phyloP scores from a whole-genome alignment of 2,329 filamentous ascomycete species.

The Verticillium dahliae region DNA sequence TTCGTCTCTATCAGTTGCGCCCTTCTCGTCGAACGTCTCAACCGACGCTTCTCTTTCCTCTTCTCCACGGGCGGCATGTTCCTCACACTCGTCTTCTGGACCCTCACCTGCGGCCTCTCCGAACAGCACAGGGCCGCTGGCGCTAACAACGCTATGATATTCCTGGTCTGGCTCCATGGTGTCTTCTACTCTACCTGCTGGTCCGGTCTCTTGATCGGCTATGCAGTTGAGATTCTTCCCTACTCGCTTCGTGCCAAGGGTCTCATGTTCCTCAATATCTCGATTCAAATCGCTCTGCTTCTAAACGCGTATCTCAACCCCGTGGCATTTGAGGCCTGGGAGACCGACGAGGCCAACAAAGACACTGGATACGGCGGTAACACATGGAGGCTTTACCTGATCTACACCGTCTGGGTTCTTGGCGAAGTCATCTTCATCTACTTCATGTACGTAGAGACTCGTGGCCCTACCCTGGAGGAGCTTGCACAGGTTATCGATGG shows the following conservation, averaged over 20 bases:
- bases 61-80: slow-evolving; percentile 41
- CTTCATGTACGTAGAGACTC: slow-evolving; percentile 53
- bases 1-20: slow-evolving; percentile 48
- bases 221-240: slow-evolving; percentile 51
- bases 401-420: slow-evolving; percentile 8
- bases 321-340: slow-evolving; percentile 12
- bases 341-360: background rate
- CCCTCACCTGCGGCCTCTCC: slow-evolving; percentile 43
- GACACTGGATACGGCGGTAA: background rate
- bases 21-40: slow-evolving; percentile 39
- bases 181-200: slow-evolving; percentile 54
- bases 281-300: slow-evolving; percentile 53
- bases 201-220: slow-evolving; percentile 49
- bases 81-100: slow-evolving; percentile 40
- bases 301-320: slow-evolving; percentile 29
- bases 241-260: slow-evolving; percentile 52
- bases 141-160: slow-evolving; percentile 47
- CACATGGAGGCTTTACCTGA: slow-evolving; percentile 8
- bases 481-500: slow-evolving; percentile 61
- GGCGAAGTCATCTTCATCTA: slow-evolving; percentile 28
- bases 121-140: slow-evolving; percentile 34
- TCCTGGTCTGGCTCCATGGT: slow-evolving; percentile 52
- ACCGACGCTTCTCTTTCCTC: slow-evolving; percentile 47
- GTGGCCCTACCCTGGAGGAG: slow-evolving; percentile 59
- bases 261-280: slow-evolving; percentile 58